These are phyloP conservation scores for Porphyridium purpureum DNA, from an alignment of 23 red algal genomes.

Conservation along the genomic window DNA sequence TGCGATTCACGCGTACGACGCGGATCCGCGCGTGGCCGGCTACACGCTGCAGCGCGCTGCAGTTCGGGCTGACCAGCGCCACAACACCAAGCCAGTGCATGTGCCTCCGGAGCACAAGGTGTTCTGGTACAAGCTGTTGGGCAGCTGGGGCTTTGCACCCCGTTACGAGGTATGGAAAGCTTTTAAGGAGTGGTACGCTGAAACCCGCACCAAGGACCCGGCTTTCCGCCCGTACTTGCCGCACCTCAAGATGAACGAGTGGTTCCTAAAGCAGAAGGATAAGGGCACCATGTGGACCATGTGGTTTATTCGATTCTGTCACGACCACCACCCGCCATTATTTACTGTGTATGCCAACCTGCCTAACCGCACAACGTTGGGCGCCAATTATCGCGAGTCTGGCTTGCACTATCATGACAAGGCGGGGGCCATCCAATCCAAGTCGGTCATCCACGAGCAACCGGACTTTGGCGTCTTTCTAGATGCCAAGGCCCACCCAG, in stretches of 20 bases:
- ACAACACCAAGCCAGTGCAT: conserved; percentile 16
- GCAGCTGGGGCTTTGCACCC: conserved; percentile 54
- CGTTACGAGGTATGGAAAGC: conserved; percentile 24
- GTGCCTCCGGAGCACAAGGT: conserved; percentile 15
- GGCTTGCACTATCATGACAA: conserved; percentile 31
- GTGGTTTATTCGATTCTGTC: conserved; percentile 40
- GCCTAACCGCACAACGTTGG: conserved; percentile 26
- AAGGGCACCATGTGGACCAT: conserved; percentile 45
- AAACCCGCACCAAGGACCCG: conserved; percentile 5
- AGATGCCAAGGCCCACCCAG: conserved; percentile 9
- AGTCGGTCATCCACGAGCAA: too few species aligned
- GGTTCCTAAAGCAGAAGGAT: conserved; percentile 41
- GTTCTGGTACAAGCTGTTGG: conserved; percentile 31
- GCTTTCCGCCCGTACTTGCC: conserved; percentile 25
- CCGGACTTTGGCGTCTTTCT: conserved; percentile 38
- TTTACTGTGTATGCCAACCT: conserved; percentile 44
- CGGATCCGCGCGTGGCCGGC: conserved; percentile 31
- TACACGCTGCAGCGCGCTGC: conserved; percentile 32
- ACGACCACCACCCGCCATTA: conserved; percentile 24
- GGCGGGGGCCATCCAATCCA: conserved; percentile 4
- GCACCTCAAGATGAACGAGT: conserved; percentile 29
- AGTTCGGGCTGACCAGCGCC: conserved; percentile 27
- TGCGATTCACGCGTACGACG: conserved; percentile 30
- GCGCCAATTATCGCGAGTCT: conserved; percentile 29
- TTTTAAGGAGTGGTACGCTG: conserved; percentile 37